phyloP scores from a whole-genome alignment of 371 early-diverging fungal genomes.

The Nematocida major region DNA sequence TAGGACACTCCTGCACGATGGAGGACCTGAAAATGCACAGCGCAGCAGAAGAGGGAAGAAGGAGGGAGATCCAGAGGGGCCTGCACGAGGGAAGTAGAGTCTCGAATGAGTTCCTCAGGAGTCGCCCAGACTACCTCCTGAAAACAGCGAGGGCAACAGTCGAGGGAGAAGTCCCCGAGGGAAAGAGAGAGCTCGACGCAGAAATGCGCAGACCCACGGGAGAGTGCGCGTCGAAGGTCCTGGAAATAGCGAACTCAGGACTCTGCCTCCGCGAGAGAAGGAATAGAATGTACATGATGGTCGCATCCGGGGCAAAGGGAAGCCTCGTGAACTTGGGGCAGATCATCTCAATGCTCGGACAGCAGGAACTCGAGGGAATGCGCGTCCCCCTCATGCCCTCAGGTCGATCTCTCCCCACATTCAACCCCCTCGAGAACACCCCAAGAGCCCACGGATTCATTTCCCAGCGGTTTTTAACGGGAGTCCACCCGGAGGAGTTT shows the following conservation, averaged over 20 bases:
- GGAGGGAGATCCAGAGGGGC: conserved; percentile 70
- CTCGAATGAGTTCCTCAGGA: not conserved
- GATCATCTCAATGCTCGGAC: conserved; percentile 92
- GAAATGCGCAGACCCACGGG: conserved; percentile 63
- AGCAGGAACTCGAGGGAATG: conserved; percentile 96
- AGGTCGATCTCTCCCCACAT: conserved; percentile 90
- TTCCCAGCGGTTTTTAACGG: conserved; percentile 95
- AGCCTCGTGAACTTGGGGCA: conserved; percentile 91
- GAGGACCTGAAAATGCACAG: conserved; percentile 79
- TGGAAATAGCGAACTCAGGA: conserved; percentile 69
- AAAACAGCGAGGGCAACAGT: conserved; percentile 20
- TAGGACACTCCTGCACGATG: conserved; percentile 92
- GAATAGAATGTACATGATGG: conserved; percentile 97
- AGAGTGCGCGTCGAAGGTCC: conserved; percentile 79
- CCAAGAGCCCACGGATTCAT: conserved; percentile 93
- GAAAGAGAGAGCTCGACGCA: conserved; percentile 12
- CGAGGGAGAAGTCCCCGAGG: not conserved
- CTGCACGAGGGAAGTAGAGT: conserved; percentile 63
- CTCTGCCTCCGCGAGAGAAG: conserved; percentile 77
- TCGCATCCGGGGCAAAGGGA: conserved; percentile 96
- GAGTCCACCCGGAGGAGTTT: conserved; percentile 82
- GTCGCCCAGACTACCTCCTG: not conserved
- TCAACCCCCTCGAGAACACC: conserved; percentile 69
- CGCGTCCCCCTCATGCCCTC: conserved; percentile 94
- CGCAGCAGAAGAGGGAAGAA: conserved; percentile 45